phyloP scores from a whole-genome alignment of 345 rosid species.

The Eucalyptus tenuipes region DNA sequence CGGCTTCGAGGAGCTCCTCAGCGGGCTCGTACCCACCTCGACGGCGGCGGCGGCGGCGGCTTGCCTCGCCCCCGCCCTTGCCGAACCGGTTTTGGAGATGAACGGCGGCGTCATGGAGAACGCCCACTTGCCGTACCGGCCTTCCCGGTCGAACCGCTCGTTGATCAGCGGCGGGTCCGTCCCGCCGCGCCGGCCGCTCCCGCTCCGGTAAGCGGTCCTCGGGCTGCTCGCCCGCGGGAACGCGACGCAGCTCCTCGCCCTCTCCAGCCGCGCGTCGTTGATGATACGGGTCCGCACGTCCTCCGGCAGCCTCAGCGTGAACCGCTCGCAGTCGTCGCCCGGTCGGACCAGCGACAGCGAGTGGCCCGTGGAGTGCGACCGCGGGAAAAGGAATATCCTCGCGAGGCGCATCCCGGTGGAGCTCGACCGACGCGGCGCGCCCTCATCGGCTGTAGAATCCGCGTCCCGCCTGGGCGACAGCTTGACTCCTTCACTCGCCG shows the following conservation, averaged over 20 bases:
- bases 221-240: slow-evolving; percentile 49
- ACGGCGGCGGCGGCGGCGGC: slow-evolving; percentile 9
- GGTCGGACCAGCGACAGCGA: slow-evolving; percentile 25
- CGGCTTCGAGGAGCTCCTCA: slow-evolving; percentile 12
- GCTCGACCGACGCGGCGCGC: slow-evolving; percentile 32
- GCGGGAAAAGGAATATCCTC: slow-evolving; percentile 17
- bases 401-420: slow-evolving; percentile 53
- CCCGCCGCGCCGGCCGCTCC: slow-evolving; percentile 15
- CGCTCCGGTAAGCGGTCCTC: slow-evolving; percentile 41
- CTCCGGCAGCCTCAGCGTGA: slow-evolving; percentile 58
- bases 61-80: slow-evolving; percentile 1
- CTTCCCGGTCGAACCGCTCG: slow-evolving; percentile 37
- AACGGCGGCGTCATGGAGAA: slow-evolving; percentile 29
- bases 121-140: slow-evolving; percentile 18
- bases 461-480: not conserved
- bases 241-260: slow-evolving; percentile 30
- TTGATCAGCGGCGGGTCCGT: slow-evolving; percentile 11
- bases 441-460: slow-evolving; percentile 6
- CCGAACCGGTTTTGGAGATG: slow-evolving; percentile 11
- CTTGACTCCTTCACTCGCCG: not conserved
- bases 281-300: slow-evolving; percentile 39
- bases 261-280: slow-evolving; percentile 11
- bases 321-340: slow-evolving; percentile 49
- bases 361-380: slow-evolving; percentile 45
- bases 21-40: not conserved